Evolutionary conservation across 169 alveolate genomes (phyloP), one percentile per base, ranked within the genome.

Genomic region (Eimeria maxima): DNA sequence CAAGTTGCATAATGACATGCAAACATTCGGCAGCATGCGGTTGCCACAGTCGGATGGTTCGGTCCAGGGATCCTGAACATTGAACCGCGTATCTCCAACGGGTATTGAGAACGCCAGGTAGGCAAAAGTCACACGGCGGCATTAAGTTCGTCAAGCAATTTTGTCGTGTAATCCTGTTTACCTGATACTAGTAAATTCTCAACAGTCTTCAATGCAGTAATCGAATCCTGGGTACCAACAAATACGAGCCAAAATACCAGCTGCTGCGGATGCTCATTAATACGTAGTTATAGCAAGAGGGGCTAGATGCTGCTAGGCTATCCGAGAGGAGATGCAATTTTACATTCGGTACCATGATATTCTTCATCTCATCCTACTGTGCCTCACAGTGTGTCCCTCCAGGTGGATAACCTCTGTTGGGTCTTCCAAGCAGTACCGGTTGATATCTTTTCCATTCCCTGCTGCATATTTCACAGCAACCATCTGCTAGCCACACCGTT

Each of bases 131-230:
- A 22, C 6, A 24, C 44, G 11, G 6, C n/a, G 18, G 42, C 88
- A 44, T 22, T 16, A 0, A 45, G 27, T 1, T 4, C 0, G 11
- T 38, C 8, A 0, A 3, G 10, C 16, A 6, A 18, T 73, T 73
- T 50, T 38, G 13, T 5, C 3, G 13, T 22, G 18, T 14, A 78
- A 0, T 38, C 10, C 45, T 47, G 45, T 29, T 38, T 87, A 87
- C 93, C 93, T 4, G 93, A 87, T 27, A 87, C 67, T 20, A 87
- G 93, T 29, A 38, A 2, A 29, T 71, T 14, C 45, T 87, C 93
- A 87, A 87, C 83, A 42, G 65, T 60, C 81, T 87, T 87, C 65
- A 87, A 53, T 63, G 93, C 93, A 6, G 93, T 87, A 47, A 87
- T 63, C 8, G 93, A 87, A 29, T 87, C 93, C 93, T 87, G 55